Conservation (phyloP, 1,284 basidiomycete species). For the Irpex sp. region DNA sequence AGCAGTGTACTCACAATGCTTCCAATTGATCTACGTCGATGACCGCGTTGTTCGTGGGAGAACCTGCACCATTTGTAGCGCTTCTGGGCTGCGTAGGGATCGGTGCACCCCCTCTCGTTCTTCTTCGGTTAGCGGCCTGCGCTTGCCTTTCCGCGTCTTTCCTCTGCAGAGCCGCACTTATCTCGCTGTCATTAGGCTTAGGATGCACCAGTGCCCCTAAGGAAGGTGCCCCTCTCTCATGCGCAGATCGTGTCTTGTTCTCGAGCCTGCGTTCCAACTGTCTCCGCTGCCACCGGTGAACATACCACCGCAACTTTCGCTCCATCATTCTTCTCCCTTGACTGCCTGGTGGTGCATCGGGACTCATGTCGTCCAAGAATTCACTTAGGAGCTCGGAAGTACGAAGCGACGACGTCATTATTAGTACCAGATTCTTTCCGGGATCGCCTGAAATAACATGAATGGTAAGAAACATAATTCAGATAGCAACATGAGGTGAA, state of each 20-base stretch:
- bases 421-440: slow-evolving; percentile 76
- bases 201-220: not conserved
- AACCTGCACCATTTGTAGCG: not conserved
- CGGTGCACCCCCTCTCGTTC: slow-evolving; percentile 66
- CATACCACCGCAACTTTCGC: slow-evolving; percentile 64
- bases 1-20: slow-evolving; percentile 16
- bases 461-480: slow-evolving; percentile 1
- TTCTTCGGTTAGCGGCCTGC: slow-evolving; percentile 49
- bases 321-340: slow-evolving; percentile 80
- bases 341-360: slow-evolving; percentile 50
- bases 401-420: slow-evolving; percentile 86
- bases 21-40: slow-evolving; percentile 20
- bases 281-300: slow-evolving; percentile 77
- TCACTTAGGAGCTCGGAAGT: slow-evolving; percentile 76
- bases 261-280: slow-evolving; percentile 18
- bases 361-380: slow-evolving; percentile 69
- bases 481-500: not conserved
- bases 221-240: slow-evolving; percentile 14
- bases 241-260: slow-evolving; percentile 20
- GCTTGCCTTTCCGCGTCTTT: slow-evolving; percentile 66
- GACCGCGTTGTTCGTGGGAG: slow-evolving; percentile 14
- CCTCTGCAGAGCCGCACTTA: slow-evolving; percentile 71
- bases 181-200: slow-evolving; percentile 19
- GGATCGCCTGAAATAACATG: slow-evolving; percentile 38
- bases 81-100: slow-evolving; percentile 19